Evolutionary conservation across 768 basidiomycete genomes (phyloP), one percentile per base, ranked within the genome.

Genomic region (Hebeloma cylindrosporum): DNA sequence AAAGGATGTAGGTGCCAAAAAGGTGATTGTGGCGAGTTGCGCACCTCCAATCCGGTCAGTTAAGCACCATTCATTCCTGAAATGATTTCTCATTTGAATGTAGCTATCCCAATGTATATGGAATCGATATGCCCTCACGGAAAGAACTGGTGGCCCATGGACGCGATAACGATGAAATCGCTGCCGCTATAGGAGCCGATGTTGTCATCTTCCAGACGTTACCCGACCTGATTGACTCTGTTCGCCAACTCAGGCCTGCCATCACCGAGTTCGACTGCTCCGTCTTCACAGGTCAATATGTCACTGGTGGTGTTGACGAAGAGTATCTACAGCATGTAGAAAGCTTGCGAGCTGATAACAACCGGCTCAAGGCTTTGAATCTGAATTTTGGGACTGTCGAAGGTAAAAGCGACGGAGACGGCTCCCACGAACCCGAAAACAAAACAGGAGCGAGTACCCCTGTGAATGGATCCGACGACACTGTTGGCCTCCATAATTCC

Each of bases 81-180:
- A 8, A 16, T 35, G 29, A 23, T 38, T 16, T 5, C 27, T 47
- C 7, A 59, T 47, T 29, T 4, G 43, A n/a, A 16, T 9, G 1
- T 45, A 90, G 91, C 20, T 80, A 82, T 62, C 85, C 93, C 4
- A 96, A 98, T 60, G 96, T 99, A 4, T 98, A 99, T 65, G 96
- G 96, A 14, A 99, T 99, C 61, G 96, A 99, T 70, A 99, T 98
- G 96, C 95, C 96, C 22, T 92, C 93, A 3, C 82, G 91, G n/a
- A 68, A 74, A 26, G 95, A 98, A 61, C 84, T 98, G 23, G 93
- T 98, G 39, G 95, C 93, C 0, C 73, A 93, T 62, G 78, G 75
- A 26, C 82, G 92, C 38, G 79, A 81, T 40, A 78, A 76, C 8
- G 72, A 78, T 17, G 78, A 83, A 48, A 84, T 98, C 50, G 87